Percentiles rank a stretch among this genome's conserved stretches.
phyloP scores from a whole-genome alignment of 2,329 filamentous ascomycete genomes.

The Fusarium siculi region DNA sequence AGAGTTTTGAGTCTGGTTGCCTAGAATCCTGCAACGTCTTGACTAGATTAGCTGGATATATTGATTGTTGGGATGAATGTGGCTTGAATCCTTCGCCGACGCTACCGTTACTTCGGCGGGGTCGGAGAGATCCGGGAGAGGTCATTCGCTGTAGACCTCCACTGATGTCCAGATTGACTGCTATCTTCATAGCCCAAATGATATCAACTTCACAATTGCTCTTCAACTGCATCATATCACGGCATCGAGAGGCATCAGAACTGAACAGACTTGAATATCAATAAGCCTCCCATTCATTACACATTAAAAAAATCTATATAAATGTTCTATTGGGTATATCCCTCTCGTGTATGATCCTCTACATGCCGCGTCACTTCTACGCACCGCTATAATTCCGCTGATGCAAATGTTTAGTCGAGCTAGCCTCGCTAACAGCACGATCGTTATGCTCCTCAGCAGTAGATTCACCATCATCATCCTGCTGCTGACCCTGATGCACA shows the following conservation, averaged over 20 bases:
- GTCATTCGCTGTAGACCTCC: background rate
- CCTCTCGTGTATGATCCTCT: background rate
- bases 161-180: accelerated
- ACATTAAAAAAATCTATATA: slow-evolving; percentile 27
- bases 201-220: accelerated
- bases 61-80: background rate
- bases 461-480: slow-evolving; percentile 26
- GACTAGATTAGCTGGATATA: background rate
- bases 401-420: slow-evolving; percentile 39
- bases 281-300: slow-evolving; percentile 12
- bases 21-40: background rate
- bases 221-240: accelerated
- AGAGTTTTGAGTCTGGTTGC: background rate
- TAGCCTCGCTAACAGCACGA: slow-evolving; percentile 38
- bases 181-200: accelerated
- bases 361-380: background rate
- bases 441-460: slow-evolving; percentile 38
- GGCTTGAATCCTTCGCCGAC: background rate
- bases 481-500: slow-evolving; percentile 1
- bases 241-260: accelerated
- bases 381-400: slow-evolving; percentile 18
- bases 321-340: background rate
- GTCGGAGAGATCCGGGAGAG: background rate
- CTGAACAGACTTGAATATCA: background rate
- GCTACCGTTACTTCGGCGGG: background rate